Percentiles rank a stretch among this genome's conserved stretches.
phyloP scores from a whole-genome alignment of 306 rosid genomes.

The Pyrus betulifolia region DNA sequence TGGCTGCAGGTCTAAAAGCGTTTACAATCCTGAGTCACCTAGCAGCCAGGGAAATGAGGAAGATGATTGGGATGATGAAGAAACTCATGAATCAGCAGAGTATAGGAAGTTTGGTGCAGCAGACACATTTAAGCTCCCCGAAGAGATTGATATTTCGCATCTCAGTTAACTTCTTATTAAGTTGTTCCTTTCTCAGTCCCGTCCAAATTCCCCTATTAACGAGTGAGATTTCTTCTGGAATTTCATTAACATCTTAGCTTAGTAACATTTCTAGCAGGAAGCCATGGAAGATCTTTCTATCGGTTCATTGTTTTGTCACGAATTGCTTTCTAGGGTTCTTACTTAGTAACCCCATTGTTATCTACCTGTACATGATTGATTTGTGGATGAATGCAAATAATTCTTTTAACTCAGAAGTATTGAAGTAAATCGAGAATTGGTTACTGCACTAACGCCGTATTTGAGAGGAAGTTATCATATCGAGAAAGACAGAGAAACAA shows the following conservation, averaged over 20 bases:
- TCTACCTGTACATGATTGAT: background rate
- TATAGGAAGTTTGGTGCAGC: conserved; percentile 94
- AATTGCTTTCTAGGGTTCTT: background rate
- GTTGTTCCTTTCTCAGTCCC: background rate
- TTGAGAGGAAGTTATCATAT: background rate
- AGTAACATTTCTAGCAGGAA: background rate
- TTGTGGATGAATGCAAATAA: background rate
- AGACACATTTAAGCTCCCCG: conserved; percentile 74
- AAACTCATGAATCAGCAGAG: conserved; percentile 33
- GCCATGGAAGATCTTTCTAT: background rate
- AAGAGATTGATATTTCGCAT: conserved; percentile 52
- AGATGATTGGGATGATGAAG: conserved; percentile 48
- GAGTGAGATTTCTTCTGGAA: background rate
- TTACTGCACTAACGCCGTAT: background rate
- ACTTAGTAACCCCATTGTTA: background rate
- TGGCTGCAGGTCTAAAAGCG: conserved; percentile 48
- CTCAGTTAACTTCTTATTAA: conserved; percentile 41
- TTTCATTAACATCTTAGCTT: background rate
- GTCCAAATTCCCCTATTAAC: background rate
- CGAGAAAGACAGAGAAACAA: background rate
- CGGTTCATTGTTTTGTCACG: background rate
- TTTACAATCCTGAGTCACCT: conserved; percentile 37
- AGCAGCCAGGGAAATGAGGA: conserved; percentile 29
- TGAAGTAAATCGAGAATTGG: background rate
- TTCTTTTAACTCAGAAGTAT: background rate